Evolutionary conservation across 2,329 filamentous ascomycete species (phyloP).

Genomic region (Trichoderma sp.): DNA sequence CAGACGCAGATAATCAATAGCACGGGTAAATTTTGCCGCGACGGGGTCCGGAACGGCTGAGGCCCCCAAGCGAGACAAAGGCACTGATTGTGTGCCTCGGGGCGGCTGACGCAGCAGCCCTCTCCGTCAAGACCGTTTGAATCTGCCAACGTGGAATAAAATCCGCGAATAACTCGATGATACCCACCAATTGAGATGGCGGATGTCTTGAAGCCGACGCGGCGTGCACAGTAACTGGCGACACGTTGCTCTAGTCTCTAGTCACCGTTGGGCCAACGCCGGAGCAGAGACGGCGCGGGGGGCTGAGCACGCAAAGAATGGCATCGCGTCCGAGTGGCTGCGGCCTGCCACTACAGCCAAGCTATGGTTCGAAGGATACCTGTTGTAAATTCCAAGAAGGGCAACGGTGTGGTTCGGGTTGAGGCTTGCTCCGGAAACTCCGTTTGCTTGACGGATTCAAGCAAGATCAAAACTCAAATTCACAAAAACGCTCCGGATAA

Average conservation of each 20-base stretch:
- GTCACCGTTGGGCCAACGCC: not conserved
- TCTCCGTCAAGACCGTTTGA: not conserved
- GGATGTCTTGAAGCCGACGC: not conserved
- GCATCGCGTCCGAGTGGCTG: not conserved
- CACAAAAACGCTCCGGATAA: not conserved
- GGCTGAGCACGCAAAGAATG: not conserved
- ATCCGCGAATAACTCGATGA: not conserved
- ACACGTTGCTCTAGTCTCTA: not conserved
- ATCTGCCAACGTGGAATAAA: not conserved
- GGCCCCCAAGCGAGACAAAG: not conserved
- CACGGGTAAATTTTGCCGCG: not conserved
- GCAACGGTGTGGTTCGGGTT: not conserved
- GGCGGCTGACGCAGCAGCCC: not conserved
- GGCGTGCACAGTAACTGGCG: not conserved
- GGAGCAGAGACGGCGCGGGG: not conserved
- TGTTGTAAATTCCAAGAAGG: not conserved
- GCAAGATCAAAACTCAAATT: not conserved
- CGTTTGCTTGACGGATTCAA: not conserved
- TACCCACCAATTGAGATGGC: not conserved
- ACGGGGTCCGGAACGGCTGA: conserved; percentile 4
- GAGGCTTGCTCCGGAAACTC: not conserved
- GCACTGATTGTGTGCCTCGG: not conserved
- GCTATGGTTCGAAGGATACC: not conserved
- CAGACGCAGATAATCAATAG: not conserved
- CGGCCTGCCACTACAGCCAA: not conserved